phyloP scores from a whole-genome alignment of 371 early-diverging fungal species.

The Haplosporangium sp. region DNA sequence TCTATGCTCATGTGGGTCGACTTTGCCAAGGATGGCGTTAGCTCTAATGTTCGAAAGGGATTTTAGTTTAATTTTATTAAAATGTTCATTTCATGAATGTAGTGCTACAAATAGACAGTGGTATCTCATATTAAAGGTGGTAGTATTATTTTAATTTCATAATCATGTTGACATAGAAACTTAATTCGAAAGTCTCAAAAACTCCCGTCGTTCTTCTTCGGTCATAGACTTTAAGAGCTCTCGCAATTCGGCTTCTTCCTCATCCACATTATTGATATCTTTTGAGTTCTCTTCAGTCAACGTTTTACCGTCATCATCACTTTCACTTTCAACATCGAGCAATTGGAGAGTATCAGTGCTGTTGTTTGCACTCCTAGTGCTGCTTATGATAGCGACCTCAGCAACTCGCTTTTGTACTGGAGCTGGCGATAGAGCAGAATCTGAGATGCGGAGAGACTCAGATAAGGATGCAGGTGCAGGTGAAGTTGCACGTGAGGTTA shows the following conservation, averaged over 20 bases:
- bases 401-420: not conserved
- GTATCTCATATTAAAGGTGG: too few species aligned
- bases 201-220: conserved; percentile 42
- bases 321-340: conserved; percentile 8
- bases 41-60: conserved; percentile 39
- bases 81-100: too few species aligned
- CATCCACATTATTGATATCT: conserved; percentile 6
- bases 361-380: not conserved
- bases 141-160: too few species aligned
- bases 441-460: too few species aligned
- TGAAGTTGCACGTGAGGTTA: too few species aligned
- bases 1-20: conserved; percentile 54
- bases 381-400: not conserved
- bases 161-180: not conserved
- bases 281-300: not conserved
- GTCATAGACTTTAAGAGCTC: conserved; percentile 38
- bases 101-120: too few species aligned
- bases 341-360: conserved; percentile 8
- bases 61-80: conserved; percentile 8
- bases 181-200: conserved; percentile 29
- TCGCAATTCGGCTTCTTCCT: conserved; percentile 37
- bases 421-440: too few species aligned
- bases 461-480: too few species aligned
- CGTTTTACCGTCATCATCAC: not conserved
- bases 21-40: conserved; percentile 37